A percentile compares a stretch with the other conserved stretches of the same genome.
Evolutionary conservation across 2,329 filamentous ascomycete species (phyloP).

Genomic region (Apiospora koreana): DNA sequence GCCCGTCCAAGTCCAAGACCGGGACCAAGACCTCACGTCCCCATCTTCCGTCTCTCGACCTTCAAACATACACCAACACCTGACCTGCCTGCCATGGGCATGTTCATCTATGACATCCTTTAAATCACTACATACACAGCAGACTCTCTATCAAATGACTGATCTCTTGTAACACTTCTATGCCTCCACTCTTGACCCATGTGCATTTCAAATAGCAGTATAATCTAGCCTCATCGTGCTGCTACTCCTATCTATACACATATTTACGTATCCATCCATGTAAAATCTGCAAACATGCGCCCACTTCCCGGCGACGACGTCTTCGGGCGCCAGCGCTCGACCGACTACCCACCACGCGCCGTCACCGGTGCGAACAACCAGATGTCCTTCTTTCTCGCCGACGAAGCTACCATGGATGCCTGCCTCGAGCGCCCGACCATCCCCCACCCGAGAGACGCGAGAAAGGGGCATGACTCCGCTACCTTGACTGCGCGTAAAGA

Average conservation of each 20-base stretch:
- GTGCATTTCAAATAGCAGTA: neutral
- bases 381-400: constrained; percentile 54
- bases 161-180: neutral
- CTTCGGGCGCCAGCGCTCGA: constrained; percentile 39
- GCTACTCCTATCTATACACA: constrained; percentile 14
- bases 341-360: constrained; percentile 37
- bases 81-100: too few relatives aligned
- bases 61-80: too few relatives aligned
- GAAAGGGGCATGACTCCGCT: constrained; percentile 24
- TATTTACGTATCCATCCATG: constrained; percentile 19
- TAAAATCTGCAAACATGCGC: constrained; percentile 37
- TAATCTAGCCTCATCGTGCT: neutral
- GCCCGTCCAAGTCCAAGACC: neutral
- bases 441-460: constrained; percentile 32
- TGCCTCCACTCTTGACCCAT: neutral
- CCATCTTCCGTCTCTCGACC: neutral
- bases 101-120: constrained; percentile 1
- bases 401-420: constrained; percentile 49
- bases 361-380: constrained; percentile 38
- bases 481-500: constrained; percentile 17
- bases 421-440: constrained; percentile 34
- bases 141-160: neutral
- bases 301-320: constrained; percentile 47
- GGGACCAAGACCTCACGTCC: neutral
- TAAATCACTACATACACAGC: neutral